Base-by-base conservation (phyloP, 176 grass and related monocot genomes). In the Oropetium thomaeum region DNA sequence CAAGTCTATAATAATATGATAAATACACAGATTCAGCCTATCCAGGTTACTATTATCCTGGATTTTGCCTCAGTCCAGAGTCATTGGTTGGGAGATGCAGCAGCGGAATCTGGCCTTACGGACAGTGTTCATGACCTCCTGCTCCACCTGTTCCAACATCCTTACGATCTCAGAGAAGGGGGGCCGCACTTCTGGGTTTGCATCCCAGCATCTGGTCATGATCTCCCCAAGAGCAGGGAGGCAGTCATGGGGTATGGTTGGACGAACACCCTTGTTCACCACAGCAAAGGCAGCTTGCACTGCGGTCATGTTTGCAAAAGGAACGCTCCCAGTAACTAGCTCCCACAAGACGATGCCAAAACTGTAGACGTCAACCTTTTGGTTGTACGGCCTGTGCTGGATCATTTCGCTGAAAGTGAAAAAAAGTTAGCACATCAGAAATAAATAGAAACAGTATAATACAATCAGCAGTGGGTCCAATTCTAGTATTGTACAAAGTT, bases 351-450 rank as follows among this genome's bases (percentile, higher is more conserved):
- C 87, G 4, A 89, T 85, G 43, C 78, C 87, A 66, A 89, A 89
- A 70, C 87, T 89, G 73, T 89, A 89, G 67, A 89, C 87, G 39
- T 85, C 87, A 20, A 89, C 87, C 47, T 89, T 89, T 63, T 89
- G 87, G 69, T 89, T 77, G 66, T 89, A 89, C 66, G 82, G 78
- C 23, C 87, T 89, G 30, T 85, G 87, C 73, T 89, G 87, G 78
- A 89, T 89, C 82, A 89, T 85, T 29, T 89, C 87, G 19, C 87
- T 89, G 78, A 59, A 82, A 38, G 33, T 51, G 40, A 51, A 29
- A 69, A 22, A 9, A 60, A 59, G 33, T 79, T 59, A 74, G 43
- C 20, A 68, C 27, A 83, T 58, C 43, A 25, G 52, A 31, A 76
- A 65, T 0, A 7, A 69, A 58, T 12, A 19, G 65, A 71, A 77